These are phyloP conservation scores for Saksenaea oblongispora DNA, from an alignment of 371 early-diverging fungal species.

Conservation along the genomic window DNA sequence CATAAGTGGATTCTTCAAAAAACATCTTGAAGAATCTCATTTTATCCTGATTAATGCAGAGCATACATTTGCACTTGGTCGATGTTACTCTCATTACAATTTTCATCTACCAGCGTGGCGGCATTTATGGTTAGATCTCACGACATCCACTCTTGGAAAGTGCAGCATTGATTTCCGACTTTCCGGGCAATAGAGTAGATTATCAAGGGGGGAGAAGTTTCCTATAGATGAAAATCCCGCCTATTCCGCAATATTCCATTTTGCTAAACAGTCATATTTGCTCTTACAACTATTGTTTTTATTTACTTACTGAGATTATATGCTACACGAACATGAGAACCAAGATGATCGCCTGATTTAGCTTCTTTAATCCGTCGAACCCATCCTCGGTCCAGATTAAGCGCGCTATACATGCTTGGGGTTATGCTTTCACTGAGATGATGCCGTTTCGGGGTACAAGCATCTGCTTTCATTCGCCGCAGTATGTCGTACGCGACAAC, in stretches of 20 bases:
- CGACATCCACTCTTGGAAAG: too few relatives aligned
- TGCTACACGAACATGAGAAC: not conserved
- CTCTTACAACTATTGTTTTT: not conserved
- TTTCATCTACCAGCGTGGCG: too few relatives aligned
- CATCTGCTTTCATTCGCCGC: constrained; percentile 28
- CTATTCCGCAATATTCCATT: too few relatives aligned
- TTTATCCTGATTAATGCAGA: too few relatives aligned
- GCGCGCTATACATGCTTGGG: constrained; percentile 3
- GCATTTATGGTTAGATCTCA: too few relatives aligned
- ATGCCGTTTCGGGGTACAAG: not conserved
- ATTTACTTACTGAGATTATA: not conserved
- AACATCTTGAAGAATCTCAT: too few relatives aligned
- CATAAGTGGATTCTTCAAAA: too few relatives aligned
- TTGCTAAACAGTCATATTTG: too few relatives aligned
- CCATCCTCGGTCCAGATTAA: constrained; percentile 7
- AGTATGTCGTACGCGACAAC: constrained; percentile 28
- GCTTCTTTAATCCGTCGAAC: not conserved
- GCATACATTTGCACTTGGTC: too few relatives aligned
- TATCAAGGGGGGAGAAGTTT: not conserved
- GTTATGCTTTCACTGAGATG: constrained; percentile 1
- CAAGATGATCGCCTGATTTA: not conserved
- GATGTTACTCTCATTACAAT: too few relatives aligned
- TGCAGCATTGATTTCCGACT: too few relatives aligned
- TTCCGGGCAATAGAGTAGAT: too few relatives aligned
- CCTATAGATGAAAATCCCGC: not conserved